Percentiles rank a stretch among this genome's conserved stretches.
phyloP scores from a whole-genome alignment of 441 rosid genomes.

The Isatis lusitanica region DNA sequence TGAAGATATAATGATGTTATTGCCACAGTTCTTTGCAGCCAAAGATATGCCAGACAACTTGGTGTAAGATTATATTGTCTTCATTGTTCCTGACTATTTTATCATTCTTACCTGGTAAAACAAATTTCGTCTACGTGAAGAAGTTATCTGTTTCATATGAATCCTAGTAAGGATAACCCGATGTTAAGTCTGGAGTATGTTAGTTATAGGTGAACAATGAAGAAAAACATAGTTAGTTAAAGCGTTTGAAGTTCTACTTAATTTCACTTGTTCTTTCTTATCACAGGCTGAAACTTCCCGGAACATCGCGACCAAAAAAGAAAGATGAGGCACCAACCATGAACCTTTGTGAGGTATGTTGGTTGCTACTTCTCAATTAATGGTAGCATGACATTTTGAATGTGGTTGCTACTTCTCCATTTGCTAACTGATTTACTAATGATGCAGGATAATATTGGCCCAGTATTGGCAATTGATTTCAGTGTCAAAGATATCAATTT shows the following conservation, averaged over 20 bases:
- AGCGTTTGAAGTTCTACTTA: background rate
- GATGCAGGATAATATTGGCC: constrained; percentile 73
- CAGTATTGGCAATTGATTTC: constrained; percentile 85
- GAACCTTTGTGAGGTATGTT: constrained; percentile 56
- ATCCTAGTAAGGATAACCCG: background rate
- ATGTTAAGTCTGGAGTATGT: background rate
- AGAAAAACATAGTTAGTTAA: background rate
- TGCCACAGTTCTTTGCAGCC: constrained; percentile 80
- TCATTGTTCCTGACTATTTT: constrained; percentile 4
- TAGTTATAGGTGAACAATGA: background rate
- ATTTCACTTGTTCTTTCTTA: background rate
- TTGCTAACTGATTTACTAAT: background rate
- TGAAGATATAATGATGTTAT: constrained; percentile 79
- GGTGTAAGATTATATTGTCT: constrained; percentile 57
- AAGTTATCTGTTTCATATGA: background rate
- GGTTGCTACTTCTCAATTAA: background rate
- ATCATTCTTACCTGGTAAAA: background rate
- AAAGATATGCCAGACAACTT: constrained; percentile 78
- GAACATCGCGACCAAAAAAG: constrained; percentile 52
- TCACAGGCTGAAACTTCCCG: constrained; percentile 72
- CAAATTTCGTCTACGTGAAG: background rate
- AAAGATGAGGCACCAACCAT: constrained; percentile 53
- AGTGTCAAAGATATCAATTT: constrained; percentile 83
- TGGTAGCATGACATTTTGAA: background rate
- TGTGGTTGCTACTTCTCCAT: constrained; percentile 1